Evolutionary conservation across 2,329 filamentous ascomycete genomes (phyloP).

Genomic region (Decorospora gaudefroyi): DNA sequence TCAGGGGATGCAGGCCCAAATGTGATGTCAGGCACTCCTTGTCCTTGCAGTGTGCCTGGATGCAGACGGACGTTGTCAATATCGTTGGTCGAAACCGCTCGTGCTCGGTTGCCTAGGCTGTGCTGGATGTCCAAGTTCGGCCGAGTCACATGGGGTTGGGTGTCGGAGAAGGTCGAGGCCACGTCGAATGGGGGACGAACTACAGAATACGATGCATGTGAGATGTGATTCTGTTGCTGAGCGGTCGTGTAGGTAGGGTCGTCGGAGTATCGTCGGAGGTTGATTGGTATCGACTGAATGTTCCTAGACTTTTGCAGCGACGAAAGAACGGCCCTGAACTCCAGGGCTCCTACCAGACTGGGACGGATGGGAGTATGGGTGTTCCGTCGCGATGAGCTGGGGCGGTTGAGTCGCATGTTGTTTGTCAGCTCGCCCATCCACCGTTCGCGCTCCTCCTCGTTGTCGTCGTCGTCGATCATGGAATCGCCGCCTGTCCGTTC

Average conservation of each 20-base stretch:
- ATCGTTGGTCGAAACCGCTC: constrained; percentile 66
- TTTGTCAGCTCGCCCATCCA: constrained; percentile 81
- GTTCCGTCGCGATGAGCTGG: constrained; percentile 68
- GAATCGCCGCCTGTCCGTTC: constrained; percentile 64
- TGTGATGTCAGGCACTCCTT: constrained; percentile 41
- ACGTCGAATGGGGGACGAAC: constrained; percentile 46
- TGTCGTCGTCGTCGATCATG: constrained; percentile 60
- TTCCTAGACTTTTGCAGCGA: constrained; percentile 82
- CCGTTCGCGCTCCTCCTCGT: constrained; percentile 65
- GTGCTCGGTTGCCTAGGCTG: constrained; percentile 40
- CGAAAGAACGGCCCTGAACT: constrained; percentile 90
- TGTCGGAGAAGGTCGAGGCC: constrained; percentile 21
- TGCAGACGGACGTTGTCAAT: constrained; percentile 55
- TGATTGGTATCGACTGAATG: constrained; percentile 70
- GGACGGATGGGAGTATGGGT: constrained; percentile 85
- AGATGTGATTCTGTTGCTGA: constrained; percentile 54
- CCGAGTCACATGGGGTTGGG: constrained; percentile 28
- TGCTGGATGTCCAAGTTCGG: constrained; percentile 40
- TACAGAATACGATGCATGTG: constrained; percentile 55
- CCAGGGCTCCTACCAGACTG: constrained; percentile 88
- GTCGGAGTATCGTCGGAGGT: constrained; percentile 71
- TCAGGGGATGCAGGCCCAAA: constrained; percentile 44
- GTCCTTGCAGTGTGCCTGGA: constrained; percentile 37
- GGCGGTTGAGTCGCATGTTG: constrained; percentile 86
- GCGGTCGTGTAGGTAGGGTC: constrained; percentile 56